Conservation (phyloP, 768 basidiomycete species). For the Amanita inopinata region DNA sequence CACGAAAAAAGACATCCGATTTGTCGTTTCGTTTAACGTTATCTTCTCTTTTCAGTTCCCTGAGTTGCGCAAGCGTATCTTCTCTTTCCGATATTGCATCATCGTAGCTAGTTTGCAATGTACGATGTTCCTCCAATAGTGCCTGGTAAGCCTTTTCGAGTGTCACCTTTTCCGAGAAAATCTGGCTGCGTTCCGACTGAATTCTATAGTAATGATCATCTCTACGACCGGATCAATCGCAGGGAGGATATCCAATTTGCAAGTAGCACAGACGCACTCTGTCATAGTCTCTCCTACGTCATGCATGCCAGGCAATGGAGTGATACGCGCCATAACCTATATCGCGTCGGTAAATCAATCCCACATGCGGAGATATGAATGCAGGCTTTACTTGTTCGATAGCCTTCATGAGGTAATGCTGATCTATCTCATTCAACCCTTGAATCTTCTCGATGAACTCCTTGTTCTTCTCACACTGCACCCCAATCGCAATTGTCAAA, state of each 20-base stretch:
- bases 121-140: conserved; percentile 66
- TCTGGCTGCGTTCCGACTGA: conserved; percentile 69
- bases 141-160: conserved; percentile 73
- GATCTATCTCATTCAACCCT: conserved; percentile 68
- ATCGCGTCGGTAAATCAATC: not conserved
- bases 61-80: conserved; percentile 55
- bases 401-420: conserved; percentile 86
- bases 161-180: conserved; percentile 78
- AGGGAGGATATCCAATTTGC: not conserved
- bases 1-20: conserved; percentile 65
- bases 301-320: conserved; percentile 34
- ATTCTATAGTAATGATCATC: conserved; percentile 86
- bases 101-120: conserved; percentile 67
- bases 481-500: conserved; percentile 75
- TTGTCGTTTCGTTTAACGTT: conserved; percentile 59
- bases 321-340: conserved; percentile 73
- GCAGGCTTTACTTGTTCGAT: conserved; percentile 69
- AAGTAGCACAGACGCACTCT: conserved; percentile 42
- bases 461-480: conserved; percentile 84
- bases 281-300: conserved; percentile 61
- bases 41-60: conserved; percentile 46
- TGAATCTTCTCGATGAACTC: conserved; percentile 88
- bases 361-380: not conserved
- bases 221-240: conserved; percentile 26
- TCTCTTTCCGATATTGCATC: conserved; percentile 73